These are phyloP conservation scores for Trichoderma lentiforme DNA, from an alignment of 2,329 filamentous ascomycete genomes.

Conservation along the genomic window DNA sequence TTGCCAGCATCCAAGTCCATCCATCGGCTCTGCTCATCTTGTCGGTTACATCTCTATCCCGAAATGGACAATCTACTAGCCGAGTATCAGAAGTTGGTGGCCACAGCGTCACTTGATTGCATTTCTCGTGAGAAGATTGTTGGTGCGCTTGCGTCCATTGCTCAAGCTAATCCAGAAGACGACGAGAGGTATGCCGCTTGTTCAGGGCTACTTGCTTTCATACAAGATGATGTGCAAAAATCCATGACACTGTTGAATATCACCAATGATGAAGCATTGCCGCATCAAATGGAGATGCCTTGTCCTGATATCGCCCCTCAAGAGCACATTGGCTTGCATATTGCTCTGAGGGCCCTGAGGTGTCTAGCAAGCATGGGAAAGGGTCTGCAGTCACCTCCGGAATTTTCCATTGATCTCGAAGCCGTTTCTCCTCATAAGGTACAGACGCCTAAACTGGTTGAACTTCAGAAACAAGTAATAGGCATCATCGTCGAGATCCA, in stretches of 20 bases:
- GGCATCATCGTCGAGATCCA: slow-evolving; percentile 47
- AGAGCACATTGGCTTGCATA: slow-evolving; percentile 46
- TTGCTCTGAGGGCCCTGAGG: slow-evolving; percentile 56
- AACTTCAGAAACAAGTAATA: slow-evolving; percentile 47
- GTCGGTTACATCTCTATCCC: slow-evolving; percentile 62
- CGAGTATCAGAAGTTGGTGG: slow-evolving; percentile 64
- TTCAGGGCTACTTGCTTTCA: slow-evolving; percentile 56
- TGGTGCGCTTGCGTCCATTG: slow-evolving; percentile 69
- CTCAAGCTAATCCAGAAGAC: slow-evolving; percentile 66
- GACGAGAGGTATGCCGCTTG: slow-evolving; percentile 52
- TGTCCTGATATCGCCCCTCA: slow-evolving; percentile 33
- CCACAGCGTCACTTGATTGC: slow-evolving; percentile 56
- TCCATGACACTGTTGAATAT: slow-evolving; percentile 25
- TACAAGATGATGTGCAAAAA: slow-evolving; percentile 53
- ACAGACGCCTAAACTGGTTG: slow-evolving; percentile 19
- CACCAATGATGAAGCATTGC: neutral
- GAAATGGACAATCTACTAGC: slow-evolving; percentile 67
- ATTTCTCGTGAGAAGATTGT: slow-evolving; percentile 70
- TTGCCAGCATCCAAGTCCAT: slow-evolving; percentile 73
- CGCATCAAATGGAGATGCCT: slow-evolving; percentile 16
- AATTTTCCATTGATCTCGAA: slow-evolving; percentile 66
- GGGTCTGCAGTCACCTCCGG: slow-evolving; percentile 65
- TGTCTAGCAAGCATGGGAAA: slow-evolving; percentile 69
- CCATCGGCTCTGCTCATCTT: slow-evolving; percentile 69
- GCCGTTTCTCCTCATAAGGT: slow-evolving; percentile 32